Conservation (phyloP, 2,329 filamentous ascomycete species). For the Aspergillus eucalypticola region DNA sequence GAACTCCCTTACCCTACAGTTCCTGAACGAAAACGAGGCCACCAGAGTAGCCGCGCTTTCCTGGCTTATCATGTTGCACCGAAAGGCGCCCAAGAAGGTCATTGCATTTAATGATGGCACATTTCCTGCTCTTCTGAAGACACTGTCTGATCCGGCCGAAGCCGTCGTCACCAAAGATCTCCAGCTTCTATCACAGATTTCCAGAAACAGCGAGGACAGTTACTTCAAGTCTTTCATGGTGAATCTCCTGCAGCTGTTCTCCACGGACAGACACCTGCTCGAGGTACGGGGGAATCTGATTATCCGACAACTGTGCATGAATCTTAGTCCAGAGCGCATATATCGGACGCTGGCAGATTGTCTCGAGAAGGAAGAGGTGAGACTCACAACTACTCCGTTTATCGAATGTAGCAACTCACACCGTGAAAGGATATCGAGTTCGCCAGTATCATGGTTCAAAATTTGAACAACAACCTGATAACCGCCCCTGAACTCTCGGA, state of each 20-base stretch:
- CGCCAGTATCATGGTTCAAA: constrained; percentile 99
- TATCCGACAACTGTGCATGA: constrained; percentile 90
- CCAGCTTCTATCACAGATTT: constrained; percentile 92
- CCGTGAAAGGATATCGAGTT: constrained; percentile 77
- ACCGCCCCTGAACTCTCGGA: constrained; percentile 93
- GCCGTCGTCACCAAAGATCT: constrained; percentile 94
- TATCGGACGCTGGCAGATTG: constrained; percentile 95
- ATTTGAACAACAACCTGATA: constrained; percentile 97
- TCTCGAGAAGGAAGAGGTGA: constrained; percentile 84
- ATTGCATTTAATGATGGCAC: constrained; percentile 96
- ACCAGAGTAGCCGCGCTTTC: constrained; percentile 90
- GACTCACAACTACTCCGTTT: constrained; percentile 9
- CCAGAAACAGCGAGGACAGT: constrained; percentile 91
- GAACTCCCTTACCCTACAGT: constrained; percentile 86
- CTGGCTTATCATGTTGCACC: constrained; percentile 97
- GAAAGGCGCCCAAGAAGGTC: constrained; percentile 89
- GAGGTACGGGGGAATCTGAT: constrained; percentile 95
- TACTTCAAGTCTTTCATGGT: constrained; percentile 99
- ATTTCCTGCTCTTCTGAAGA: constrained; percentile 93
- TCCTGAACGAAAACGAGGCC: constrained; percentile 94
- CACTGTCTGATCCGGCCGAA: constrained; percentile 90
- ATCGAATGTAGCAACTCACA: constrained; percentile 12
- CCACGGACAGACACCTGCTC: constrained; percentile 84
- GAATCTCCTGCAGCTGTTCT: constrained; percentile 90
- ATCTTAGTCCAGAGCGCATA: constrained; percentile 88